phyloP scores from a whole-genome alignment of 768 basidiomycete species.

The Pulveroboletus frians region DNA sequence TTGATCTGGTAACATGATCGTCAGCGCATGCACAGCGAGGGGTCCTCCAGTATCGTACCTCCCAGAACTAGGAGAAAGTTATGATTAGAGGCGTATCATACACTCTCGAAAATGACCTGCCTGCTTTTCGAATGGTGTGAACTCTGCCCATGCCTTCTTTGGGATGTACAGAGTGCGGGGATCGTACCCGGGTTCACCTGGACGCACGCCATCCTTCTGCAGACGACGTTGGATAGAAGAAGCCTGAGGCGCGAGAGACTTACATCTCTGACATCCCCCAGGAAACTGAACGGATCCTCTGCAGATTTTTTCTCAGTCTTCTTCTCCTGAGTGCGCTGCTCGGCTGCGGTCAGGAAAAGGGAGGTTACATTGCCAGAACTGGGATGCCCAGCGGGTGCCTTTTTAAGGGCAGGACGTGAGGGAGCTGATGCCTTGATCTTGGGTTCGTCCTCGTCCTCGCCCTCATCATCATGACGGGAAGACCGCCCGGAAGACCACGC shows the following conservation, averaged over 20 bases:
- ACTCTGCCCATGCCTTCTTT: conserved; percentile 64
- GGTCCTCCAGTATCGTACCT: conserved; percentile 39
- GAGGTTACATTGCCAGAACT: conserved; percentile 30
- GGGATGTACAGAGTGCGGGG: conserved; percentile 85
- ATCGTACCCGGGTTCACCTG: conserved; percentile 84
- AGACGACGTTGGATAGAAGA: neutral
- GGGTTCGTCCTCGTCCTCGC: conserved; percentile 30
- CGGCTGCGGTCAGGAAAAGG: conserved; percentile 78
- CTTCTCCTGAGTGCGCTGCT: conserved; percentile 65
- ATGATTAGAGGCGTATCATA: neutral
- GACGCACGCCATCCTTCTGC: conserved; percentile 75
- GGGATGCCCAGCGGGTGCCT: conserved; percentile 23
- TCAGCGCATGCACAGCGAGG: neutral
- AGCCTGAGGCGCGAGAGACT: conserved; percentile 11
- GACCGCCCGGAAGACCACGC: conserved; percentile 30
- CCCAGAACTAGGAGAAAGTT: conserved; percentile 55
- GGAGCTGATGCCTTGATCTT: conserved; percentile 35
- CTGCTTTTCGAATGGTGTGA: conserved; percentile 96
- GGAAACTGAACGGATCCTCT: conserved; percentile 74
- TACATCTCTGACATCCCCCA: conserved; percentile 69
- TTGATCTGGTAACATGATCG: conserved; percentile 68
- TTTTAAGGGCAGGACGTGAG: conserved; percentile 31
- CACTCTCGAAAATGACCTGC: conserved; percentile 29
- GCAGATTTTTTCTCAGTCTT: conserved; percentile 78
- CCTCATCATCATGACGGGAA: conserved; percentile 36